These are phyloP conservation scores for Gossypium laxum DNA, from an alignment of 441 rosid species.

Conservation along the genomic window DNA sequence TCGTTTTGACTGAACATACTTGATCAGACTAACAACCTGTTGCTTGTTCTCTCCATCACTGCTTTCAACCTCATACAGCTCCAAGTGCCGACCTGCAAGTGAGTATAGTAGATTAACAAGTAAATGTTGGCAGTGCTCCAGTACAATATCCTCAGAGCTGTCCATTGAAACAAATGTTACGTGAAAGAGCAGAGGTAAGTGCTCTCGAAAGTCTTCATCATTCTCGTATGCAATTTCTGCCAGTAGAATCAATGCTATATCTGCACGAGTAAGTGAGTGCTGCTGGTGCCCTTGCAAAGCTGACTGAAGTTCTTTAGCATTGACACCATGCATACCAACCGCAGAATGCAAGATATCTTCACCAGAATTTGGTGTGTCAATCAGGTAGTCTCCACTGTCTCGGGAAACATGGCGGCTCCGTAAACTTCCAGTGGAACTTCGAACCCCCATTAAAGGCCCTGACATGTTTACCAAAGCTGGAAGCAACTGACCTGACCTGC, in stretches of 20 bases:
- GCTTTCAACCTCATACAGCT: slow-evolving; percentile 90
- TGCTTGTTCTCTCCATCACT: slow-evolving; percentile 94
- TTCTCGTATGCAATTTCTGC: slow-evolving; percentile 98
- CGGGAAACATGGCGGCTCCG: slow-evolving; percentile 96
- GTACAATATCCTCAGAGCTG: slow-evolving; percentile 96
- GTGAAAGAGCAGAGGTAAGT: slow-evolving; percentile 90
- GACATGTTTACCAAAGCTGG: slow-evolving; percentile 89
- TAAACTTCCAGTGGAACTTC: slow-evolving; percentile 91
- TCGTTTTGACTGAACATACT: slow-evolving; percentile 94
- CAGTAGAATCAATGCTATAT: slow-evolving; percentile 85
- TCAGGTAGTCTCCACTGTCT: slow-evolving; percentile 91
- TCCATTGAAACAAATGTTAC: slow-evolving; percentile 98
- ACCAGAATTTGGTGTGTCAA: slow-evolving; percentile 91
- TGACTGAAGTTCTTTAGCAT: slow-evolving; percentile 88
- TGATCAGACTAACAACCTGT: slow-evolving; percentile 89
- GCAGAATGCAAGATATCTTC: slow-evolving; percentile 83
- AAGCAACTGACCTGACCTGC: slow-evolving; percentile 92
- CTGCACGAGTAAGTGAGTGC: slow-evolving; percentile 95
- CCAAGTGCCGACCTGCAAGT: slow-evolving; percentile 29
- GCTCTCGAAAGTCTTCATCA: slow-evolving; percentile 98
- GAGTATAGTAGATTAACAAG: slow-evolving; percentile 4
- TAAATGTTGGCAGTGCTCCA: slow-evolving; percentile 95
- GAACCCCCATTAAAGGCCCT: slow-evolving; percentile 90
- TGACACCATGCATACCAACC: slow-evolving; percentile 61
- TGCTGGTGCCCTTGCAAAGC: slow-evolving; percentile 99